A percentile compares a stretch with the other conserved stretches of the same genome.
These are phyloP conservation scores for Mycena haematopus DNA, from an alignment of 768 basidiomycete species.

Conservation along the genomic window DNA sequence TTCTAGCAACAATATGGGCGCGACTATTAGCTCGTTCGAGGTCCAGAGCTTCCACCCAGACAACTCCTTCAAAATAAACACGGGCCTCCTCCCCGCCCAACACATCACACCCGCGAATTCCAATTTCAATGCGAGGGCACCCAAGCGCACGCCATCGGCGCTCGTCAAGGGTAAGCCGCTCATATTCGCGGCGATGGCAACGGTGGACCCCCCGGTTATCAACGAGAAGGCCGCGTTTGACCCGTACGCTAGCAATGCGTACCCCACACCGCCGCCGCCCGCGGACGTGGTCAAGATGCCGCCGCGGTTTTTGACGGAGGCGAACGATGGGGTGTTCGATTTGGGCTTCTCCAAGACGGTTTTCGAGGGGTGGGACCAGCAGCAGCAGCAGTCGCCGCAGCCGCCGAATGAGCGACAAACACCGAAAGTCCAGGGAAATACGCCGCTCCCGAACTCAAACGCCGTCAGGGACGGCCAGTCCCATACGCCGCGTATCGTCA, in stretches of 20 bases:
- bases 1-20: slow-evolving; percentile 21
- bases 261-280: slow-evolving; percentile 14
- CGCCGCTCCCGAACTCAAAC: slow-evolving; percentile 11
- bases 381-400: slow-evolving; percentile 20
- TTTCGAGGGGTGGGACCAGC: slow-evolving; percentile 22
- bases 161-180: slow-evolving; percentile 56
- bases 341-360: slow-evolving; percentile 16
- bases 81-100: slow-evolving; percentile 24
- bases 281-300: slow-evolving; percentile 18
- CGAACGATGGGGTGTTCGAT: slow-evolving; percentile 7
- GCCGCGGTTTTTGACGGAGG: slow-evolving; percentile 13
- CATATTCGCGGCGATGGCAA: slow-evolving; percentile 66
- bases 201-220: slow-evolving; percentile 22
- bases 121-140: slow-evolving; percentile 11
- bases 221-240: slow-evolving; percentile 28
- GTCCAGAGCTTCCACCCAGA: slow-evolving; percentile 26
- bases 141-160: slow-evolving; percentile 26
- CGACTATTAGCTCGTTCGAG: slow-evolving; percentile 30
- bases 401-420: slow-evolving; percentile 23
- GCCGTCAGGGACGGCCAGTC: not conserved
- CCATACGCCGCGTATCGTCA: slow-evolving; percentile 5
- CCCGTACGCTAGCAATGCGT: slow-evolving; percentile 20
- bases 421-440: slow-evolving; percentile 18
- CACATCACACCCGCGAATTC: slow-evolving; percentile 13
- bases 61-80: slow-evolving; percentile 28